phyloP scores from a whole-genome alignment of 306 rosid genomes.

The Prunus mira region DNA sequence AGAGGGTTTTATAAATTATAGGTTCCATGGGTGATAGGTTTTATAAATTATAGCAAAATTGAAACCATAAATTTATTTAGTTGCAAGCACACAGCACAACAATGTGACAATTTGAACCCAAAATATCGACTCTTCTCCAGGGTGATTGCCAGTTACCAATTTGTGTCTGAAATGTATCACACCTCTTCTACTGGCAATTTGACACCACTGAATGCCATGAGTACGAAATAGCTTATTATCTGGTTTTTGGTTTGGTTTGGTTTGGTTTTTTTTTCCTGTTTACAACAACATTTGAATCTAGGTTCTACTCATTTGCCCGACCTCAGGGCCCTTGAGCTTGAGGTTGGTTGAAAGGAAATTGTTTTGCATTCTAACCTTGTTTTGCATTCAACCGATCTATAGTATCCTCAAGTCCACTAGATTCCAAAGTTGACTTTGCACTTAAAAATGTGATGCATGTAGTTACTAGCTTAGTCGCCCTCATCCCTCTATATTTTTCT shows the following conservation, averaged over 20 bases:
- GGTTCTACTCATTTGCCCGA: too few relatives aligned
- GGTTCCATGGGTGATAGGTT: background rate
- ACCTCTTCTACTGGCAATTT: background rate
- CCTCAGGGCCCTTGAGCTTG: too few relatives aligned
- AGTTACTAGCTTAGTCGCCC: background rate
- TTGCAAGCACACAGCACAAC: background rate
- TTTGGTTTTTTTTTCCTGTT: background rate
- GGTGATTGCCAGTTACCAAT: background rate
- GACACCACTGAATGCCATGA: background rate
- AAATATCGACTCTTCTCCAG: background rate
- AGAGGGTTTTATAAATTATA: background rate
- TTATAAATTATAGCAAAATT: background rate
- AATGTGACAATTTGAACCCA: background rate
- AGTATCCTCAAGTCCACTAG: background rate
- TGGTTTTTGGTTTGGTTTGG: background rate
- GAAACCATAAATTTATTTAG: background rate
- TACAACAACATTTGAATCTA: background rate
- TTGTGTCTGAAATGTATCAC: background rate
- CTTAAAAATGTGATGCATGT: background rate
- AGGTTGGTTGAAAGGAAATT: background rate
- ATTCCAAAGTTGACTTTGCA: background rate
- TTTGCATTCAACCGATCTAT: background rate
- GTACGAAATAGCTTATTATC: background rate
- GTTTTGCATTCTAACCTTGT: background rate
- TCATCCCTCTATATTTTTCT: background rate